Evolutionary conservation across 2,329 filamentous ascomycete species (phyloP).

Genomic region (Plectosphaerella plurivora): DNA sequence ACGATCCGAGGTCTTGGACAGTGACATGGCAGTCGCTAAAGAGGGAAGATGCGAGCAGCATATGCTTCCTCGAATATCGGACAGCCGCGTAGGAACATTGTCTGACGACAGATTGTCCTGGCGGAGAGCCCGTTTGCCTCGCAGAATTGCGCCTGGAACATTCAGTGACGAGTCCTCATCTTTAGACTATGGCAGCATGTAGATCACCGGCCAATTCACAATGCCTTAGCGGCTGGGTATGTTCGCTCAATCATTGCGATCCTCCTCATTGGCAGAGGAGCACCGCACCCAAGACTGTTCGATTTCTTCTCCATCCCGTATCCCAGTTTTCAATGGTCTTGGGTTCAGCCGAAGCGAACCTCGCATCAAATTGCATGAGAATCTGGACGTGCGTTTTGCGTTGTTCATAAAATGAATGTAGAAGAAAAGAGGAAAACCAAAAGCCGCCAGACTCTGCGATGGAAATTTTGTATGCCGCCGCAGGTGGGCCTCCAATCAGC

Average conservation of each 20-base stretch:
- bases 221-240: constrained; percentile 19
- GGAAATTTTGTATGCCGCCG: constrained; percentile 1
- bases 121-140: too few species aligned
- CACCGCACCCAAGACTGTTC: constrained; percentile 59
- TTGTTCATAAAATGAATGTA: constrained; percentile 36
- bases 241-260: constrained; percentile 59
- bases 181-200: not conserved
- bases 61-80: too few species aligned
- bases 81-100: too few species aligned
- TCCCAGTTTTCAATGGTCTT: constrained; percentile 43
- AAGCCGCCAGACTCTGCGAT: not conserved
- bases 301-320: constrained; percentile 50
- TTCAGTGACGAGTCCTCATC: too few species aligned
- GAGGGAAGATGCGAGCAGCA: too few species aligned
- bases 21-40: too few species aligned
- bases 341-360: constrained; percentile 38
- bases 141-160: too few species aligned
- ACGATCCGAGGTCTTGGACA: too few species aligned
- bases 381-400: constrained; percentile 42
- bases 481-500: not conserved
- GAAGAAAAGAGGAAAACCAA: constrained; percentile 16
- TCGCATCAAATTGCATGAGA: constrained; percentile 35
- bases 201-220: too few species aligned
- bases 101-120: too few species aligned
- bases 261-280: constrained; percentile 47